Evolutionary conservation across 2,329 filamentous ascomycete genomes (phyloP), one percentile per base, ranked within the genome.

Genomic region (Aspergillus felis): DNA sequence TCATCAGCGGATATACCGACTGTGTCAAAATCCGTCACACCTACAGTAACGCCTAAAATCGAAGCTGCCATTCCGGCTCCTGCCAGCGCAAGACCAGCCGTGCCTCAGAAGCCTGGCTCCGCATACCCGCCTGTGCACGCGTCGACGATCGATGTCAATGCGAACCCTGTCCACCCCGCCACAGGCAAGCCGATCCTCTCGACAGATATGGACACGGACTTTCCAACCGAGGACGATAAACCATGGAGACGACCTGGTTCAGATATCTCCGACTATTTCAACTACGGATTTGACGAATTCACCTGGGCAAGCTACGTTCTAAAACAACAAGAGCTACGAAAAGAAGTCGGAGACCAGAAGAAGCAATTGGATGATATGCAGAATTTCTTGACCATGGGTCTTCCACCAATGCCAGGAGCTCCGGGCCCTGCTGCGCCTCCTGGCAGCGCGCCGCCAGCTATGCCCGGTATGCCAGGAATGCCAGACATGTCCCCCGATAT

Each of bases 271-370:
- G 94, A 99, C 73, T 97, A 96, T 78, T 97, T 97, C 84, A 97
- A 97, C 79, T 97, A 97, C 76, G 93, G 93, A 57, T 97, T 97
- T 71, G 93, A 97, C 76, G 93, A 97, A 75, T 97, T 97, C 75
- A 96, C 92, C 1, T 99, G 94, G 94, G 90, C 92, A 5, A 84
- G 92, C 54, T 99, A 99, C 73, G 92, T 92, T 32, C 81, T 91
- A 58, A 95, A 96, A 70, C 94, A 97, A 73, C 87, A 94, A 64
- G 81, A 81, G 25, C 82, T 97, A 68, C 85, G 89, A 20, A 85
- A 85, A 63, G 90, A 93, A 65, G 91, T 91, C 64, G 85, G 84
- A 57, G 85, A 88, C 50, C 92, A 95, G 76, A 96, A 93, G 79
- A 90, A 80, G 54, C 81, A 86, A 61, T 78, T 84, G 68, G 81